Evolutionary conservation across 192 early-diverging fungal genomes (phyloP).

Genomic region (Coemansia sp.): DNA sequence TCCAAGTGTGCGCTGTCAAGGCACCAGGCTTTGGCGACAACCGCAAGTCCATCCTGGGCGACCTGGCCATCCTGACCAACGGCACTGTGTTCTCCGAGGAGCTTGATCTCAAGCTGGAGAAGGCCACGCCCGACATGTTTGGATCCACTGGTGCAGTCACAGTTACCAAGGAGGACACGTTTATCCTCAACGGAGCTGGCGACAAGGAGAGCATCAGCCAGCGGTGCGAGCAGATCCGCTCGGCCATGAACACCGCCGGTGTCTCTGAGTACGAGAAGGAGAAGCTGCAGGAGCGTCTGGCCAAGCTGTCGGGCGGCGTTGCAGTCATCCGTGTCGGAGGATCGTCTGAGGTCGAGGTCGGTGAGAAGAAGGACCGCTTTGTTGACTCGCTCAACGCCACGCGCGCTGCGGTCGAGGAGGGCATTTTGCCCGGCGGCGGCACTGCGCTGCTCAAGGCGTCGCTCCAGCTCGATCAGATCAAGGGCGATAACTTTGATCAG

Average conservation of each 20-base stretch:
- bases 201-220: slow-evolving; percentile 84
- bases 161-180: slow-evolving; percentile 99
- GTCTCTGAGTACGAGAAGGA: slow-evolving; percentile 98
- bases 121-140: slow-evolving; percentile 85
- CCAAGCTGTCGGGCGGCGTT: slow-evolving; percentile 97
- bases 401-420: slow-evolving; percentile 98
- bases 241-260: slow-evolving; percentile 73
- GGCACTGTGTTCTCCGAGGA: slow-evolving; percentile 97
- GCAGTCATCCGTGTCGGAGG: slow-evolving; percentile 99
- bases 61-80: slow-evolving; percentile 96
- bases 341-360: slow-evolving; percentile 97
- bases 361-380: slow-evolving; percentile 99
- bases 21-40: slow-evolving; percentile 99
- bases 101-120: slow-evolving; percentile 95
- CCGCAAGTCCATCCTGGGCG: slow-evolving; percentile 97
- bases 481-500: slow-evolving; percentile 99
- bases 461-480: slow-evolving; percentile 75
- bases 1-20: slow-evolving; percentile 97
- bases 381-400: slow-evolving; percentile 98
- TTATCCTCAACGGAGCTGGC: slow-evolving; percentile 94
- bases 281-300: slow-evolving; percentile 99
- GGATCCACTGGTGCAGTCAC: slow-evolving; percentile 86
- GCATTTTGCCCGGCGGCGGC: slow-evolving; percentile 98
- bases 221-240: slow-evolving; percentile 97
- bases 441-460: slow-evolving; percentile 93